Evolutionary conservation across 306 rosid species (phyloP), one percentile per base, ranked within the genome.

Genomic region (Rubus parviflorus): DNA sequence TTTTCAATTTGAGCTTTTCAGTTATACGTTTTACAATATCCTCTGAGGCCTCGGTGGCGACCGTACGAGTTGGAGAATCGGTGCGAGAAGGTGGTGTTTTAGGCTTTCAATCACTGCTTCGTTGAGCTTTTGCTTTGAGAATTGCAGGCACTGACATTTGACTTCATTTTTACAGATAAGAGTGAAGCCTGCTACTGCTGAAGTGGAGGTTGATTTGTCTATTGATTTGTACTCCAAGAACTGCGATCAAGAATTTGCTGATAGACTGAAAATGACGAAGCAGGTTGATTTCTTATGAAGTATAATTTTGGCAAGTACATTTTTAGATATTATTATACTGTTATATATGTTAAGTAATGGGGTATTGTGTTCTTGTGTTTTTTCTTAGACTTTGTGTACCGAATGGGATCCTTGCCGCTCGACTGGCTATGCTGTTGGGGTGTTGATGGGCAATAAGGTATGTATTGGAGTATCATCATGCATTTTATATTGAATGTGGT

Each of bases 11-110:
- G 70, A 12, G 45, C 3, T 37, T 68, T 56, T 61, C 80, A 92
- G 97, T 43, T 95, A 11, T 92, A 89, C 53, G 91, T 90, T 20
- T 60, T 90, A 74, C 98, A 95, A 86, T 95, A 89, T 90, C 98
- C 98, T 16, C 72, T 92, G 83, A 85, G 97, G 78, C 91, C 97
- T 41, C 57, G 75, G 53, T 95, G 98, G 98, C 82, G 97, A 53
- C 98, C 98, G 0, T 92, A 92, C 46, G 93, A 92, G 37, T 72
- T 95, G 58, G 97, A 89, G 16, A 89, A 88, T 38, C 88, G 81
- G 74, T 92, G 98, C 63, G 80, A 90, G 83, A 93, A 92, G 97
- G 98, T 86, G 82, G 68, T 70, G 51, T 23, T 68, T 65, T 62
- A 9, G 12, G n/a, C 10, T 61, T 30, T 6, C 10, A 13, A 17